Conservation (phyloP, 257 asterid genomes). For the Scutellaria baicalensis region DNA sequence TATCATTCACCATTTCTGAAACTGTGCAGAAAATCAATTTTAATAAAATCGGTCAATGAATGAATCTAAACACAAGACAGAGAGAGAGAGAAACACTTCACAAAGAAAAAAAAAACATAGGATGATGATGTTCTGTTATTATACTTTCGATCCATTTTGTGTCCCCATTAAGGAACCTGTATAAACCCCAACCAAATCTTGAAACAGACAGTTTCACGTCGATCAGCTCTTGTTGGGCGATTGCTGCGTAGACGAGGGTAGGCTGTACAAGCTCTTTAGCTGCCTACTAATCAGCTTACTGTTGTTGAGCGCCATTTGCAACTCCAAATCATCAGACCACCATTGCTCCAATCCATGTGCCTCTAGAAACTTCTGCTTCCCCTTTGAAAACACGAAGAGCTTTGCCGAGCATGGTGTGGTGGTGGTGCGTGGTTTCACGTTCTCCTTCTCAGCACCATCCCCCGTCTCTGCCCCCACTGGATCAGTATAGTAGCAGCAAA, state of each 20-base stretch:
- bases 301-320: conserved; percentile 60
- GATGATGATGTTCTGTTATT: neutral
- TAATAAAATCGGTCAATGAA: too few relatives aligned
- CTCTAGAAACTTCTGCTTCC: conserved; percentile 88
- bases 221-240: conserved; percentile 29
- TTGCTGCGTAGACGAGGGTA: conserved; percentile 42
- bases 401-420: conserved; percentile 42
- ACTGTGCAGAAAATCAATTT: too few relatives aligned
- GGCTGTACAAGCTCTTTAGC: conserved; percentile 71
- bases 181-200: neutral
- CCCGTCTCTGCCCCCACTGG: conserved; percentile 30
- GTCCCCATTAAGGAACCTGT: conserved; percentile 11
- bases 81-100: neutral
- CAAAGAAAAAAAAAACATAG: neutral
- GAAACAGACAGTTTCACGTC: neutral
- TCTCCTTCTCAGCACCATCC: conserved; percentile 53
- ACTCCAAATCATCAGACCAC: conserved; percentile 96
- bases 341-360: conserved; percentile 98
- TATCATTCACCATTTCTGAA: too few relatives aligned
- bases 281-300: conserved; percentile 91
- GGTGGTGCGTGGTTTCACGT: conserved; percentile 32
- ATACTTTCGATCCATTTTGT: neutral
- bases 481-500: conserved; percentile 83
- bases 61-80: neutral
- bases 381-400: conserved; percentile 79